Evolutionary conservation across 345 rosid species (phyloP).

Genomic region (Conringia planisiliqua): DNA sequence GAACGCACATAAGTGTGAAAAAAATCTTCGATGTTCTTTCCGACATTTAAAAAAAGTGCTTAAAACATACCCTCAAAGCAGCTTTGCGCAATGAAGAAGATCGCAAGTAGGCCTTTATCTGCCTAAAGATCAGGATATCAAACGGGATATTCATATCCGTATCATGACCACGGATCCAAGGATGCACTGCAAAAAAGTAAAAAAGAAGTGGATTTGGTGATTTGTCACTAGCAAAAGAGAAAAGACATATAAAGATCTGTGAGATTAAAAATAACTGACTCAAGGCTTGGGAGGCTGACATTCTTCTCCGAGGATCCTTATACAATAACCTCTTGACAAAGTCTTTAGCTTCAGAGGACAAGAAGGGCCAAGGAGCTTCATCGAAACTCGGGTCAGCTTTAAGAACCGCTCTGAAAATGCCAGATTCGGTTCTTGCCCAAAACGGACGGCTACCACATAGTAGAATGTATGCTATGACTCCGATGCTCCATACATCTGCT

Average conservation of each 20-base stretch:
- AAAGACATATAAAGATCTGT: conserved; percentile 10
- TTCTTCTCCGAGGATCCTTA: conserved; percentile 85
- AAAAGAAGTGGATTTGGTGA: conserved; percentile 1
- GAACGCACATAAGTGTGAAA: neutral
- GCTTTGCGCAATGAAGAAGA: conserved; percentile 81
- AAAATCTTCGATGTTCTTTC: neutral
- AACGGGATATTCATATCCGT: conserved; percentile 54
- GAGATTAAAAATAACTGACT: conserved; percentile 47
- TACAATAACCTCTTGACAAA: conserved; percentile 71
- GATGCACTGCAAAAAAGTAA: conserved; percentile 64
- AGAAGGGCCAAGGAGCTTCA: conserved; percentile 80
- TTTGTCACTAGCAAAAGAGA: conserved; percentile 18
- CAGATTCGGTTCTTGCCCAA: conserved; percentile 94
- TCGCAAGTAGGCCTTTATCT: conserved; percentile 68
- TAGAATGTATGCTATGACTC: conserved; percentile 88
- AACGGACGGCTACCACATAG: conserved; percentile 91
- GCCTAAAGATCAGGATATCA: conserved; percentile 64
- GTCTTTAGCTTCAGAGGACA: conserved; percentile 82
- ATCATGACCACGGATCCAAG: conserved; percentile 61
- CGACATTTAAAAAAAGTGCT: neutral
- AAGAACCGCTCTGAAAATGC: conserved; percentile 78
- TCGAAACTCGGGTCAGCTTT: conserved; percentile 85
- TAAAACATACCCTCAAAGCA: conserved; percentile 69
- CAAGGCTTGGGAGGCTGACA: conserved; percentile 92
- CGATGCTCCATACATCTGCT: conserved; percentile 97